Evolutionary conservation across 2,329 filamentous ascomycete species (phyloP), one percentile per base, ranked within the genome.

Genomic region (Xylariaceae sp.): DNA sequence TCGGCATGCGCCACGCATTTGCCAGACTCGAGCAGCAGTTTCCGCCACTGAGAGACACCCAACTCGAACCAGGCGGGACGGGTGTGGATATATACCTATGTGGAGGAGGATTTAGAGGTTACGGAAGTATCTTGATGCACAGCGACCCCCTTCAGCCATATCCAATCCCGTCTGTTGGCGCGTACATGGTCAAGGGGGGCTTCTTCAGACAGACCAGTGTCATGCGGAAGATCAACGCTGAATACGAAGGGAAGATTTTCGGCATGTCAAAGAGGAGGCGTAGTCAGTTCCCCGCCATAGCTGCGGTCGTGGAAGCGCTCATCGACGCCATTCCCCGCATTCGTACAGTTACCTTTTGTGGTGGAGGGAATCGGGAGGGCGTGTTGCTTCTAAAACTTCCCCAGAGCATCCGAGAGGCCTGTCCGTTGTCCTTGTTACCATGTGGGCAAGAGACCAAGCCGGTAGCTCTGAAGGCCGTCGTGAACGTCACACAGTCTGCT

Each of bases 91-190:
- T 95, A 7, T 95, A 89, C 59, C 78, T 96, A 41, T 94, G 85
- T 46, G 89, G 89, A 30, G 89, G 89, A 16, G 89, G 89, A 0
- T 94, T 95, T 57, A 73, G 89, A 24, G 89, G 89, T 12, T 95
- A 94, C 70, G 89, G 88, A 5, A 94, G 87, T 61, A 80, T 94
- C 55, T 71, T 95, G 36, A 89, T 94, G 83, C 81, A 84, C 57
- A 74, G 77, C 50, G 85, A 90, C 53, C 63, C 69, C 5, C 74
- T 87, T 30, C 68, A 74, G 38, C 87, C 87, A 0, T 96, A 94
- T 59, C 89, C 89, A 0, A 84, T 95, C 17, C 78, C 87, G 0
- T 81, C 83, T 14, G 83, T 92, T 59, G 89, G 88, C 46, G 82
- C 85, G 2, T 95, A 92, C 61, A 76, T 70, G 7, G 85, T 81